Evolutionary conservation across 345 rosid species (phyloP).

Genomic region (Sisymbrium altissimum): DNA sequence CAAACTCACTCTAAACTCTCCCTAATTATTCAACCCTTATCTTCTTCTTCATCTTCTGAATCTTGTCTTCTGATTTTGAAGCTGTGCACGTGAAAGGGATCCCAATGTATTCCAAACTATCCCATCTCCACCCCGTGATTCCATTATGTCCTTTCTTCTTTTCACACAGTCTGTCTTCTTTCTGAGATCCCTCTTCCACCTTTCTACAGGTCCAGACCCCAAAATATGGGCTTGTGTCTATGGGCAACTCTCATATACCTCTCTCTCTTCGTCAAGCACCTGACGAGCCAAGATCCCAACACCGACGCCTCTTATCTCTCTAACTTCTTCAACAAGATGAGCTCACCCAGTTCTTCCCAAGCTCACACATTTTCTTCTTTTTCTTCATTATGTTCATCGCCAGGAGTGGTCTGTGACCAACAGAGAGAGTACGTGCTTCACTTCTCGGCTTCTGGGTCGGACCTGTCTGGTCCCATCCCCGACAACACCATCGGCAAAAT

Average conservation of each 20-base stretch:
- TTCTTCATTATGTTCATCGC: constrained; percentile 58
- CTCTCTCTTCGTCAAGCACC: constrained; percentile 49
- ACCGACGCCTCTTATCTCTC: constrained; percentile 68
- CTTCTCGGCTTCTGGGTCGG: constrained; percentile 48
- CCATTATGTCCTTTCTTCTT: constrained; percentile 33
- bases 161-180: constrained; percentile 24
- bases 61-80: constrained; percentile 11
- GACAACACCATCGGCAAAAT: constrained; percentile 83
- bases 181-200: background rate
- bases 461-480: constrained; percentile 77
- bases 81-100: constrained; percentile 30
- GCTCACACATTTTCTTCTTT: constrained; percentile 43
- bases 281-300: constrained; percentile 63
- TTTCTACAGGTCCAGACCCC: constrained; percentile 17
- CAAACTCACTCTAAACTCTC: constrained; percentile 21
- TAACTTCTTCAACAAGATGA: constrained; percentile 59
- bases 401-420: constrained; percentile 61
- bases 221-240: constrained; percentile 52
- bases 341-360: constrained; percentile 30
- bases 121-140: constrained; percentile 33
- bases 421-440: constrained; percentile 37
- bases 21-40: constrained; percentile 16
- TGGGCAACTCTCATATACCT: constrained; percentile 52
- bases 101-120: constrained; percentile 29
- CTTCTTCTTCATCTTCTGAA: constrained; percentile 20